Evolutionary conservation across 1,284 basidiomycete species (phyloP), one percentile per base, ranked within the genome.

Genomic region (Ustilago vetiveriae): DNA sequence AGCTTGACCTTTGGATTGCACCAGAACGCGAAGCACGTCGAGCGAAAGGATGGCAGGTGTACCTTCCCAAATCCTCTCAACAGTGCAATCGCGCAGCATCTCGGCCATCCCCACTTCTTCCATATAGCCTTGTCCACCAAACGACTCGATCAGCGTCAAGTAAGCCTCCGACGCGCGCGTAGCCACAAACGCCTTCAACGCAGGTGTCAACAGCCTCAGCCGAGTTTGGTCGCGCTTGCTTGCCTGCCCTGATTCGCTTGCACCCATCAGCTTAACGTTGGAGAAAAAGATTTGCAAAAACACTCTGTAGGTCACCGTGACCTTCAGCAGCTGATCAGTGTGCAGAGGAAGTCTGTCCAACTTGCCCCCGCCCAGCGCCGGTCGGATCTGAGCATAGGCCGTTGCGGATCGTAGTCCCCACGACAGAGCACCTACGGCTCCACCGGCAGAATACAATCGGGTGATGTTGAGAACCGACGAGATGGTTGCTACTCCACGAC

Each of bases 211-310:
- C 67, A 92, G 82, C 48, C 90, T 84, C 60, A 92, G 75, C 47
- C 88, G 82, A 23, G 82, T 97, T 83, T 96, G 94, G 83, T 97
- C 97, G 30, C 97, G 92, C 69, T 97, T 93, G 0, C 92, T 97
- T 4, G 89, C 90, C 84, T 96, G 96, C n/a, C 94, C 95, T 0
- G 92, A 93, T 85, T 90, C 89, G 76, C 88, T 88, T n/a, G 88
- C 89, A 4, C 79, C 94, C 11, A 97, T 86, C 22, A 98, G 85
- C n/a, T 97, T 84, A 66, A 97, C 93, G 86, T 97, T 97, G 86
- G 91, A 94, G 83, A 95, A 94, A 79, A 90, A 90, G 83, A 90
- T 90, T 75, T 91, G 90, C 83, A 85, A 84, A 62, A 82, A 84
- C 19, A 81, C 82, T 67, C 86, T 85, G 64, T 87, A 86, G 63